A percentile compares a stretch with the other conserved stretches of the same genome.
Conservation (phyloP, 2,329 filamentous ascomycete genomes). For the Colletotrichum cereale region DNA sequence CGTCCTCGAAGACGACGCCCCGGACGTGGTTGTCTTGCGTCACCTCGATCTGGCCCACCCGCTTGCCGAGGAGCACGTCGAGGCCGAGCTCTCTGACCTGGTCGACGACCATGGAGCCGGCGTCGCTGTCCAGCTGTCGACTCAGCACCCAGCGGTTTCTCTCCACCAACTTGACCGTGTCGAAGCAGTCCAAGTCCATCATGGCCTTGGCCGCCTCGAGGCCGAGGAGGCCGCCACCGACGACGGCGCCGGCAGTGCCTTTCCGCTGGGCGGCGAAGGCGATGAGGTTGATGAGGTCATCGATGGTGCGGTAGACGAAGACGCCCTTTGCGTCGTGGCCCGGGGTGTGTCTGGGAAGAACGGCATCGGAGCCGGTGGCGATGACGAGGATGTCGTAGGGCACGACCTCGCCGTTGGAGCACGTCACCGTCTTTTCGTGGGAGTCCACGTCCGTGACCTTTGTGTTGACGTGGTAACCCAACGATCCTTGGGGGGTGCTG, state of each 20-base stretch:
- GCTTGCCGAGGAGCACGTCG: constrained; percentile 82
- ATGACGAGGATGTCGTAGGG: constrained; percentile 85
- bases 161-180: constrained; percentile 83
- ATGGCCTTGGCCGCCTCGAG: constrained; percentile 93
- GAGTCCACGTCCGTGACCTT: constrained; percentile 75
- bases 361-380: constrained; percentile 87
- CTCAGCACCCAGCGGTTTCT: constrained; percentile 86
- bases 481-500: constrained; percentile 72
- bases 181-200: constrained; percentile 84
- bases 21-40: constrained; percentile 76
- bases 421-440: constrained; percentile 74
- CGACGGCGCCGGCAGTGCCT: constrained; percentile 78
- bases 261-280: constrained; percentile 75
- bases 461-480: constrained; percentile 83
- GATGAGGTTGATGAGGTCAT: constrained; percentile 83
- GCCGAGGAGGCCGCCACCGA: constrained; percentile 87
- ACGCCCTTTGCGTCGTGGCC: constrained; percentile 85
- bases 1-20: constrained; percentile 85
- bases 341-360: constrained; percentile 78
- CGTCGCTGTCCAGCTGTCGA: constrained; percentile 84
- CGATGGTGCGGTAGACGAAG: constrained; percentile 90
- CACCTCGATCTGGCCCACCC: constrained; percentile 79
- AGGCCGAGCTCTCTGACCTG: constrained; percentile 84
- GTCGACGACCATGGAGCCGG: constrained; percentile 83
- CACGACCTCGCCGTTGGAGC: constrained; percentile 76